Evolutionary conservation across 495 filamentous ascomycete species (phyloP), one percentile per base, ranked within the genome.

Genomic region (Talaromyces trachyspermus): DNA sequence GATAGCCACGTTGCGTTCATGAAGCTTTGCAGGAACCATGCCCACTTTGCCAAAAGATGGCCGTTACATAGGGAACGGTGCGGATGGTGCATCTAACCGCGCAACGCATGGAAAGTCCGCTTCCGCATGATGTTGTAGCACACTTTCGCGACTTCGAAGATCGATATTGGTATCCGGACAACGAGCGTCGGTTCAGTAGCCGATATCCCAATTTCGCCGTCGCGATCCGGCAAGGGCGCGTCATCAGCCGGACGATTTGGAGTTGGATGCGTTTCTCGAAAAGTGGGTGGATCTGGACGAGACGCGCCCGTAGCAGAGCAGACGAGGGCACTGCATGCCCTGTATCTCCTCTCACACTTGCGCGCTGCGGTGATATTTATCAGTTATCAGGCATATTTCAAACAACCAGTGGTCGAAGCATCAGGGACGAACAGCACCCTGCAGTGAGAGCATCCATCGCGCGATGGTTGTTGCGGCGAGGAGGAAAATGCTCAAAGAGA

Each of bases 51-150:
- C 2, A 50, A 56, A n/a, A 59, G 54, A 1, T 66, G 60, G 54
- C 49, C 59, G 20, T 36, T 68, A 8, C 59, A 51, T n/a, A 64
- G 56, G 66, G 53, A 1, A 57, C 61, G 29, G 35, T 65, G 29
- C 64, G 63, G 3, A 52, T 66, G 42, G 49, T 68, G 15, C 63
- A 68, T 37, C 42, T 68, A 3, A 61, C 58, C 0, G 58, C 61
- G 10, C 59, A 45, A 14, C 52, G 64, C 17, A 56, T 52, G 50
- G 27, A 57, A 15, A 48, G 60, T 3, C 37, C 43, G 0, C 53
- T 68, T 0, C 64, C 66, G 4, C 22, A 53, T 8, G 61, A 65
- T 11, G 58, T 60, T 15, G 51, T 58, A 0, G 52, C 54, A 15
- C 52, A 67, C 3, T 68, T 65, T 38, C 45, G 32, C 2, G 53